A percentile compares a stretch with the other conserved stretches of the same genome.
Conservation (phyloP, 73 alveolate species). For the Uronychia binucleata region DNA sequence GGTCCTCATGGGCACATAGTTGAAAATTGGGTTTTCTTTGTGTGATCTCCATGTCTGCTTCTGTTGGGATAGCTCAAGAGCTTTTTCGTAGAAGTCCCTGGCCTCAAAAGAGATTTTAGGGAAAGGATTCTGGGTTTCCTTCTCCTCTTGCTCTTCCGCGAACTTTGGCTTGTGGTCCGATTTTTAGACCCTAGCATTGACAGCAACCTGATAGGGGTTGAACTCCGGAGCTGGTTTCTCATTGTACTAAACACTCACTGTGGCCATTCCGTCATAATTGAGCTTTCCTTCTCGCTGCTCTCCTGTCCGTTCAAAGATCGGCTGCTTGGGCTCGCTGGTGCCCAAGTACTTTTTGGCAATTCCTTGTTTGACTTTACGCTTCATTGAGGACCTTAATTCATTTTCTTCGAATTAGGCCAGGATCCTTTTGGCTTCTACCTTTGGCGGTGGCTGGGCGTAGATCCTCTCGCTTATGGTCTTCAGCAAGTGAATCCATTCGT, state of each 20-base stretch:
- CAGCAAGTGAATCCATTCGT: conserved; percentile 62
- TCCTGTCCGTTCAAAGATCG: conserved; percentile 17
- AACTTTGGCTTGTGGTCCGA: background rate
- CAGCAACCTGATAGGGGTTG: conserved; percentile 54
- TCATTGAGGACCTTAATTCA: conserved; percentile 1
- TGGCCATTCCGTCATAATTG: conserved; percentile 12
- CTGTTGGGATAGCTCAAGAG: conserved; percentile 18
- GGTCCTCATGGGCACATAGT: conserved; percentile 46
- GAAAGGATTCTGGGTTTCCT: conserved; percentile 1
- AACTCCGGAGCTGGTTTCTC: conserved; percentile 1
- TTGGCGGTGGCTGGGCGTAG: conserved; percentile 54
- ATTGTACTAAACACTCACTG: background rate
- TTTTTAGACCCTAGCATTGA: conserved; percentile 43
- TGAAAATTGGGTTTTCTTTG: conserved; percentile 52
- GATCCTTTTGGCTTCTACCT: conserved; percentile 40
- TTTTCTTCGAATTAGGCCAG: conserved; percentile 47
- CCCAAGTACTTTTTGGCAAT: background rate
- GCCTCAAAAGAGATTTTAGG: conserved; percentile 60
- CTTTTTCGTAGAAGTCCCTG: conserved; percentile 47
- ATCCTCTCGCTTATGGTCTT: conserved; percentile 45
- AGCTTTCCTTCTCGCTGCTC: conserved; percentile 35
- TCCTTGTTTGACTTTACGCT: conserved; percentile 5
- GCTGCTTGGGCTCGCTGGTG: conserved; percentile 19
- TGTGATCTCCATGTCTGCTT: conserved; percentile 47
- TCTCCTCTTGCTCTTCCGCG: background rate